Percentiles rank a stretch among this genome's conserved stretches.
phyloP scores from a whole-genome alignment of 768 basidiomycete genomes.

The Imleria badia region DNA sequence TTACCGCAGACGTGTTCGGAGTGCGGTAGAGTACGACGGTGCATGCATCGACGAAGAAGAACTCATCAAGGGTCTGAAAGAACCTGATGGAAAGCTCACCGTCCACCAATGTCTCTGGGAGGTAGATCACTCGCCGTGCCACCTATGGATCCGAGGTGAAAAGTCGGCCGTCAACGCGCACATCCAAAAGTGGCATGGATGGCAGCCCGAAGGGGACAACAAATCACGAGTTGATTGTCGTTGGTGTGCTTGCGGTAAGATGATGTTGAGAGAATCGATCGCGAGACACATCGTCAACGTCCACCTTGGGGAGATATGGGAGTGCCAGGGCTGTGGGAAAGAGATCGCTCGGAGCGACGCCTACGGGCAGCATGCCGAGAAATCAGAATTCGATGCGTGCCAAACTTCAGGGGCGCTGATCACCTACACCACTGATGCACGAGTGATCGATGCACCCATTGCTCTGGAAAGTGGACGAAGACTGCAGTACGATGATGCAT shows the following conservation, averaged over 20 bases:
- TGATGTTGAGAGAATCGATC: slow-evolving; percentile 27
- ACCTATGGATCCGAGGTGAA: slow-evolving; percentile 17
- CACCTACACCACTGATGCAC: slow-evolving; percentile 5
- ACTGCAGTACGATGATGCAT: not conserved
- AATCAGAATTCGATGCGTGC: slow-evolving; percentile 2
- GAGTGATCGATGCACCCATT: not conserved
- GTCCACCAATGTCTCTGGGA: slow-evolving; percentile 14
- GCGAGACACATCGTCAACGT: slow-evolving; percentile 12
- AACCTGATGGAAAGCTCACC: not conserved
- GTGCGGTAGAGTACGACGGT: slow-evolving; percentile 1
- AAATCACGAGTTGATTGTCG: slow-evolving; percentile 5
- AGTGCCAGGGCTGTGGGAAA: slow-evolving; percentile 18
- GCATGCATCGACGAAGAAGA: slow-evolving; percentile 11
- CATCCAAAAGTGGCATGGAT: slow-evolving; percentile 21
- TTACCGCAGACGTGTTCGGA: not conserved
- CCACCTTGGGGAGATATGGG: slow-evolving; percentile 19
- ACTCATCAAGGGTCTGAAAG: slow-evolving; percentile 1
- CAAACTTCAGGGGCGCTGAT: slow-evolving; percentile 4
- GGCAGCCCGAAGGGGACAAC: slow-evolving; percentile 2
- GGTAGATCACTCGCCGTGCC: slow-evolving; percentile 1
- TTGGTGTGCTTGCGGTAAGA: slow-evolving; percentile 14
- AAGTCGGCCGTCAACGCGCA: slow-evolving; percentile 10
- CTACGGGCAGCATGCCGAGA: slow-evolving; percentile 4
- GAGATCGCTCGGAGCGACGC: slow-evolving; percentile 8
- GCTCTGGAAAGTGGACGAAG: slow-evolving; percentile 7